These are phyloP conservation scores for Phytophthora aleatoria DNA, from an alignment of 352 stramenopile genomes.

Conservation along the genomic window DNA sequence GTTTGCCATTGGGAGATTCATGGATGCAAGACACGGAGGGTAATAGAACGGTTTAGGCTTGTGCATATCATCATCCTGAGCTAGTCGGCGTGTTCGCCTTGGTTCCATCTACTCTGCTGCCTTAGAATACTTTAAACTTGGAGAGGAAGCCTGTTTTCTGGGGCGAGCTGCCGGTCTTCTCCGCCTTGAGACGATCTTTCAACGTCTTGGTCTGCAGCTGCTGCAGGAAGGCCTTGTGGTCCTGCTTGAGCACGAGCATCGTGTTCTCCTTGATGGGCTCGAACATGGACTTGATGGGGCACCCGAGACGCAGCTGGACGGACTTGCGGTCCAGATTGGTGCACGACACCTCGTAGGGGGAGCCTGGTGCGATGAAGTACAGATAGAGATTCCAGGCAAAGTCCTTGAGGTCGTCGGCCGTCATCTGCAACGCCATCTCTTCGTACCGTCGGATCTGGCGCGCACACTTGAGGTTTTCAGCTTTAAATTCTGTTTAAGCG, in stretches of 20 bases:
- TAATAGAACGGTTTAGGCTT: constrained; percentile 31
- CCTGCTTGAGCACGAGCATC: constrained; percentile 83
- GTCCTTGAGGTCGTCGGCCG: constrained; percentile 76
- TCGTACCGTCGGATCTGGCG: constrained; percentile 83
- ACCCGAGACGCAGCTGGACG: constrained; percentile 79
- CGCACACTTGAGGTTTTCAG: constrained; percentile 85
- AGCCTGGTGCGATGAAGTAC: constrained; percentile 81
- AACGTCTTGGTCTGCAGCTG: constrained; percentile 75
- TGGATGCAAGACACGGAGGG: not conserved
- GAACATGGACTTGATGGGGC: constrained; percentile 82
- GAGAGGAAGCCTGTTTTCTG: constrained; percentile 68
- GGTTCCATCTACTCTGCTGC: constrained; percentile 10
- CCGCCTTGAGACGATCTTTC: constrained; percentile 74
- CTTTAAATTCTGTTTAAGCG: constrained; percentile 69
- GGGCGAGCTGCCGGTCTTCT: constrained; percentile 45
- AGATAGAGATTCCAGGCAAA: constrained; percentile 83
- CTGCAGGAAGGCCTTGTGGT: constrained; percentile 80
- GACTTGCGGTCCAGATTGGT: constrained; percentile 84
- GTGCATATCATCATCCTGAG: constrained; percentile 16
- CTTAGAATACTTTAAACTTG: constrained; percentile 75
- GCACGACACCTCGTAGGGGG: constrained; percentile 82
- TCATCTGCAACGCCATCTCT: constrained; percentile 72
- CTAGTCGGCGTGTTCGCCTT: constrained; percentile 2
- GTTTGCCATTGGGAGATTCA: not conserved
- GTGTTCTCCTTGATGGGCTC: constrained; percentile 88